Evolutionary conservation across 192 early-diverging fungal species (phyloP).

Genomic region (Coemansia furcata): DNA sequence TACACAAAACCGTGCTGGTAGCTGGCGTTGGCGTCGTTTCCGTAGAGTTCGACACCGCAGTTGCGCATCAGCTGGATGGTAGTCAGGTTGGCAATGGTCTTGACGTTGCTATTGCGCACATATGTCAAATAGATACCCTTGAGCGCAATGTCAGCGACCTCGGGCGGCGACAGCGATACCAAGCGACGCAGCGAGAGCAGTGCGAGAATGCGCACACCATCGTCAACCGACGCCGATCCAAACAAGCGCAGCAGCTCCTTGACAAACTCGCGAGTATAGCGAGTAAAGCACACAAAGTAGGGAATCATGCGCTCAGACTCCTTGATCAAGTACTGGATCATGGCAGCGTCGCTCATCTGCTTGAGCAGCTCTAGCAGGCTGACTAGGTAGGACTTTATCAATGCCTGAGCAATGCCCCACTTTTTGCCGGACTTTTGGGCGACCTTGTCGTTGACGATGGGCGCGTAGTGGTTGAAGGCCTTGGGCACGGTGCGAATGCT

Average conservation of each 20-base stretch:
- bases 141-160: conserved; percentile 65
- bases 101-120: conserved; percentile 72
- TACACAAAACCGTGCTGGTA: conserved; percentile 95
- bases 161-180: conserved; percentile 53
- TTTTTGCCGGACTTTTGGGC: conserved; percentile 46
- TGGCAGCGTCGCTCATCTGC: conserved; percentile 79
- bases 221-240: conserved; percentile 58
- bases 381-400: conserved; percentile 81
- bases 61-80: conserved; percentile 89
- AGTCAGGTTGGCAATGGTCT: conserved; percentile 76
- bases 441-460: conserved; percentile 35
- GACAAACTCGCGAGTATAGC: conserved; percentile 79
- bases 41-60: conserved; percentile 87
- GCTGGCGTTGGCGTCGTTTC: conserved; percentile 68
- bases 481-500: conserved; percentile 67
- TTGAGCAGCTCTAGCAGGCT: conserved; percentile 73
- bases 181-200: conserved; percentile 84
- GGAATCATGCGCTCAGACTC: conserved; percentile 71
- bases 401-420: conserved; percentile 71
- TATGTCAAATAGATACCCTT: conserved; percentile 85
- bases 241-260: conserved; percentile 55
- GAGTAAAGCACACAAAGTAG: conserved; percentile 82
- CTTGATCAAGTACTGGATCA: conserved; percentile 81
- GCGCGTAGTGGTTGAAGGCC: conserved; percentile 70
- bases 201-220: conserved; percentile 71